These are phyloP conservation scores for Chytriomyces confervae DNA, from an alignment of 192 early-diverging fungal genomes.

Conservation along the genomic window DNA sequence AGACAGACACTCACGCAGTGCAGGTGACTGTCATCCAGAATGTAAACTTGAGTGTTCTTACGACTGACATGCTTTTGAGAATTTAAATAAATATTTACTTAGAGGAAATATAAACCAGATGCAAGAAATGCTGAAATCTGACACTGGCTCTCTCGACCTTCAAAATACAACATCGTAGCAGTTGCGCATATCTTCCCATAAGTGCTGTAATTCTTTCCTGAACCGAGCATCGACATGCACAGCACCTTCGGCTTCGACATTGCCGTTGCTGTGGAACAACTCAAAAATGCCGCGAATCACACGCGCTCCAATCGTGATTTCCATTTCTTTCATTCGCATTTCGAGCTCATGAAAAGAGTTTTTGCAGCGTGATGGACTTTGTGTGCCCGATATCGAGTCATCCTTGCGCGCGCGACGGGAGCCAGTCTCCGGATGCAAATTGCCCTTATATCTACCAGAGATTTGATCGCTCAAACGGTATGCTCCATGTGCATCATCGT, in stretches of 20 bases:
- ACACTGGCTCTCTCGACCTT: not conserved
- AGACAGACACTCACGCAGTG: not conserved
- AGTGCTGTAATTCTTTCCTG: not conserved
- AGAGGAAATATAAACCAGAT: no score
- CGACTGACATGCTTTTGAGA: not conserved
- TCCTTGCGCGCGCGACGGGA: not conserved
- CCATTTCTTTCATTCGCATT: not conserved
- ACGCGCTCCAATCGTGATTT: not conserved
- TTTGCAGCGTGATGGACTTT: not conserved
- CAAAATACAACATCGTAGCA: not conserved
- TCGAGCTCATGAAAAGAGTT: not conserved
- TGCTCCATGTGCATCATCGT: not conserved
- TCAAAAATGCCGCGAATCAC: not conserved
- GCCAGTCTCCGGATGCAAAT: not conserved
- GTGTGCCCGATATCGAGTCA: not conserved
- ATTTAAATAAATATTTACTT: no score
- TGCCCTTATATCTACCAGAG: not conserved
- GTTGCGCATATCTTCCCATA: not conserved
- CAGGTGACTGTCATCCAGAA: conserved; percentile 4
- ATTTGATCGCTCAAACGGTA: not conserved
- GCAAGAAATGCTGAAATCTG: no score
- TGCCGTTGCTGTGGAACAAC: not conserved
- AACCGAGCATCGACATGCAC: not conserved
- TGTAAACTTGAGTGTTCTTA: not conserved
- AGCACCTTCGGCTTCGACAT: not conserved